Evolutionary conservation across 2,329 filamentous ascomycete genomes (phyloP), one percentile per base, ranked within the genome.

Genomic region (Nemania abortiva): DNA sequence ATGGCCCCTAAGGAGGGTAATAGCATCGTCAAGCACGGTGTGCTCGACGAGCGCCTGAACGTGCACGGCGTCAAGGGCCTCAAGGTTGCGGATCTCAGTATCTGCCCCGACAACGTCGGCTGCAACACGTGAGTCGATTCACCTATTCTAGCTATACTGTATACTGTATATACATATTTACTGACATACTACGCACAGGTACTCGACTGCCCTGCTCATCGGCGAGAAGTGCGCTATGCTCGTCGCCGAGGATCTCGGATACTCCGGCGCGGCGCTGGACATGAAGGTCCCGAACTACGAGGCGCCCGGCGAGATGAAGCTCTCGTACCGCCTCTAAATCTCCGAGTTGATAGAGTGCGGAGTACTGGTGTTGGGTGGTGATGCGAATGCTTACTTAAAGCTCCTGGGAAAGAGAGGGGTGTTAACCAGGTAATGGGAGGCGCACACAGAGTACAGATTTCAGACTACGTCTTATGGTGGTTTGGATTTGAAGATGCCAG

Each of bases 1-100:
- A 94, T 94, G 91, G 91, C 91, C 0, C 92, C 92, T 4, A 86
- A 82, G 69, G 87, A 93, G 76, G 92, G 92, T 68, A 95, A 94
- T 83, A 90, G 87, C 75, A 92, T 95, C 76, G 91, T 94, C 79
- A 92, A 92, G 82, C 91, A 94, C 75, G 92, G 92, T 68, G 92
- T 94, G 0, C 81, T 94, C 45, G 92, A 94, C 77, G 91, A 93
- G 80, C 88, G 91, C 68, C 86, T 94, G 65, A 94, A 93, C 73
- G 91, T 94, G 2, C 90, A 94, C 77, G 92, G 91, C 60, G 91
- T 93, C 72, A 87, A 92, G 84, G 89, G 90, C 18, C 86, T 94
- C 74, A 94, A 94, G 86, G 91, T 94, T 27, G 91, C 91, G 13
- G 92, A 94, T 79, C 80, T 94, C 53, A 90, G 86, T 59, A 92